Conservation (phyloP, 768 basidiomycete genomes). For the Termitomyces eurrhizus region DNA sequence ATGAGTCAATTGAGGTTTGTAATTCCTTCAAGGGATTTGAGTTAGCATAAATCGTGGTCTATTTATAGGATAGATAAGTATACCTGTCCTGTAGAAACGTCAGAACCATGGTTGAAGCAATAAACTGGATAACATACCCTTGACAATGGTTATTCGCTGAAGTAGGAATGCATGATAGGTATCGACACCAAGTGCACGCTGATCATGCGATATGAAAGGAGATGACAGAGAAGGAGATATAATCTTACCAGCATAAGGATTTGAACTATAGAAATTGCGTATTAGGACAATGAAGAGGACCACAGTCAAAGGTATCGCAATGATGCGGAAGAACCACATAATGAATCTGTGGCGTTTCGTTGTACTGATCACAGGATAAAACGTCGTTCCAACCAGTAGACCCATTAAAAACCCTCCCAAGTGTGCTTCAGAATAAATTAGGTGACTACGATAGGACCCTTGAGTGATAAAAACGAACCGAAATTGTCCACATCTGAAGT, state of each 20-base stretch:
- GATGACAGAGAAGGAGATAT: conserved; percentile 1
- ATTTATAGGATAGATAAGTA: background rate
- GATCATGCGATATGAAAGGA: conserved; percentile 2
- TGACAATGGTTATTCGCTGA: conserved; percentile 64
- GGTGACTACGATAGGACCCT: background rate
- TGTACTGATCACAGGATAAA: conserved; percentile 87
- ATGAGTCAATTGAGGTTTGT: background rate
- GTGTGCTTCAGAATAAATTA: conserved; percentile 55
- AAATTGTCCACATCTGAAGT: conserved; percentile 83
- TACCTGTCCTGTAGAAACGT: conserved; percentile 17
- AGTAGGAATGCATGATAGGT: conserved; percentile 86
- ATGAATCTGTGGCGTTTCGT: conserved; percentile 69
- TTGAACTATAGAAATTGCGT: conserved; percentile 85
- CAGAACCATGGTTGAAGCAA: background rate
- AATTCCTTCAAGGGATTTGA: conserved; percentile 2
- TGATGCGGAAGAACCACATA: conserved; percentile 68
- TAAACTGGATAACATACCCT: conserved; percentile 33
- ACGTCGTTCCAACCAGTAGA: conserved; percentile 73
- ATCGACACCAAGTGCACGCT: conserved; percentile 89
- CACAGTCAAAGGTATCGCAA: conserved; percentile 71
- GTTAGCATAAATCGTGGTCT: background rate
- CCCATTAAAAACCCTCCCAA: conserved; percentile 86
- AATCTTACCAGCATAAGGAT: conserved; percentile 73
- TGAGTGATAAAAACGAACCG: conserved; percentile 35
- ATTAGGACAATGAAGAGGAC: conserved; percentile 79